Percentiles rank a stretch among this genome's conserved stretches.
phyloP scores from a whole-genome alignment of 352 stramenopile species.

The Pythium volutum region DNA sequence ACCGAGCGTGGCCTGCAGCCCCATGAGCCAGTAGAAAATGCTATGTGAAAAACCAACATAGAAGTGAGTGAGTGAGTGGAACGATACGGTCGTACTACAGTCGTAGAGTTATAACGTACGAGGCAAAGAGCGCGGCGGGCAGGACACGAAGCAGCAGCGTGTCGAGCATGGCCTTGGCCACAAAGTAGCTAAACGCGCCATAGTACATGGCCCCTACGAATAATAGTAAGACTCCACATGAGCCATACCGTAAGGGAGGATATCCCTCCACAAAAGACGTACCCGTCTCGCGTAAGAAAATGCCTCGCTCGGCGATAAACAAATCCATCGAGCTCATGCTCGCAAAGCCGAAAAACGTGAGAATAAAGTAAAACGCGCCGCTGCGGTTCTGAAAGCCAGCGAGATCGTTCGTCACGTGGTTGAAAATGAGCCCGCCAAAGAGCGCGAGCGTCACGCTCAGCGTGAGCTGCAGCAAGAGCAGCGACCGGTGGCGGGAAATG shows the following conservation, averaged over 20 bases:
- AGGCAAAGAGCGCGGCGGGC: slow-evolving; percentile 70
- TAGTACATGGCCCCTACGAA: slow-evolving; percentile 69
- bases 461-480: slow-evolving; percentile 61
- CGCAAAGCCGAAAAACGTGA: slow-evolving; percentile 84
- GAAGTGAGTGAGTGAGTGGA: not conserved
- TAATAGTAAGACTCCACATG: not conserved
- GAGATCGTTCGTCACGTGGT: slow-evolving; percentile 77
- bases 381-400: slow-evolving; percentile 84
- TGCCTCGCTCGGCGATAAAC: slow-evolving; percentile 69
- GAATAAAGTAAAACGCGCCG: slow-evolving; percentile 82
- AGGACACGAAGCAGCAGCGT: slow-evolving; percentile 72
- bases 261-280: not conserved
- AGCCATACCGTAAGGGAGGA: not conserved
- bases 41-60: slow-evolving; percentile 11
- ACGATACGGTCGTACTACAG: not conserved
- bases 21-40: slow-evolving; percentile 89
- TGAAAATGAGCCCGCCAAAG: slow-evolving; percentile 74
- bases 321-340: slow-evolving; percentile 85
- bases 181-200: slow-evolving; percentile 70
- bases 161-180: slow-evolving; percentile 73
- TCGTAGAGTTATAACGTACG: slow-evolving; percentile 18
- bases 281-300: slow-evolving; percentile 76
- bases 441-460: slow-evolving; percentile 60
- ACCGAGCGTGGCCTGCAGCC: slow-evolving; percentile 48
- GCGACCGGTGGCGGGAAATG: slow-evolving; percentile 67